Evolutionary conservation across 2,329 filamentous ascomycete species (phyloP), one percentile per base, ranked within the genome.

Genomic region (Neonectria faginata): DNA sequence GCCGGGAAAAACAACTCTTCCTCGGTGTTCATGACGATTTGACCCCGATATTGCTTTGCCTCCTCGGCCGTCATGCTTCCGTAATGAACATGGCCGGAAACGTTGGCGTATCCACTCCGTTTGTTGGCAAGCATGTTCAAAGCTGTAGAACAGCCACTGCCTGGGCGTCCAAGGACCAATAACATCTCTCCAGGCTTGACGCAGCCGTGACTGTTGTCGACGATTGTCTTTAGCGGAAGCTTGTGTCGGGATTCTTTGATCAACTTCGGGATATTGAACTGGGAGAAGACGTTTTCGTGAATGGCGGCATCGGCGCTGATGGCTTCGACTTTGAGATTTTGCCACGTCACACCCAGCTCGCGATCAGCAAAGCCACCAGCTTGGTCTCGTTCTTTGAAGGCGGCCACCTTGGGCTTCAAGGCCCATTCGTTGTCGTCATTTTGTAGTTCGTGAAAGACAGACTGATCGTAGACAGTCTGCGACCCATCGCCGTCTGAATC

Each of bases 111-210:
- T 3, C 89, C 89, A 5, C 77, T 78, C 41, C 89, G 80, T 60
- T 86, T 84, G 71, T 93, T 93, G 55, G 89, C 83, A 5, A 93
- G 81, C 70, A 91, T 82, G 71, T 91, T 93, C 50, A 94, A 81
- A 16, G 93, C 82, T 0, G 90, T 91, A 0, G 90, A 92, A 75
- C 91, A 93, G 36, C 90, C 90, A 3, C 88, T 84, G 0, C 90
- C 91, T 0, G 91, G 90, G 1, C 89, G 83, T 3, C 91, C 91
- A 0, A 92, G 81, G 0, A 92, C 89, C 0, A 92, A 79, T 1
- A 92, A 78, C 90, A 92, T 91, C 77, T 92, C 89, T 20, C 90
- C 91, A 0, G 90, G 90, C 74, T 89, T 89, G 55, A 93, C 87
- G 68, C 89, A 91, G 11, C 91, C 91, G 73, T 89, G 86, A 62